Conservation (phyloP, 169 alveolate species). For the Eimeria mitis region DNA sequence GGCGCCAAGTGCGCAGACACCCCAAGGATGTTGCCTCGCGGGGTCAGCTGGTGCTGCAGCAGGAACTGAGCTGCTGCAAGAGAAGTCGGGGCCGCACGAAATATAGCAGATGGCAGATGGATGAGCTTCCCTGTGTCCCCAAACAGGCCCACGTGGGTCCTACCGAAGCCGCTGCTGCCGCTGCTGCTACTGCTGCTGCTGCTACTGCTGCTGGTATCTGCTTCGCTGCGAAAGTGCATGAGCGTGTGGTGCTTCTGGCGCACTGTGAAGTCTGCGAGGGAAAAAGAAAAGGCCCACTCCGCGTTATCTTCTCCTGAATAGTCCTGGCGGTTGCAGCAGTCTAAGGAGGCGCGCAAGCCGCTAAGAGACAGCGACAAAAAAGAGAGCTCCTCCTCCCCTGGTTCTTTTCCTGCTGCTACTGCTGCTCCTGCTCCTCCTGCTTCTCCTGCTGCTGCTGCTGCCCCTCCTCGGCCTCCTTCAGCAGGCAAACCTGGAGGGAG, state of each 20-base stretch:
- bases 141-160: constrained; percentile 34
- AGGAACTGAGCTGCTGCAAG: constrained; percentile 72
- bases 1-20: constrained; percentile 74
- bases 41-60: constrained; percentile 77
- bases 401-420: neutral
- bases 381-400: neutral
- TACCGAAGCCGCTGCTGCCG: constrained; percentile 12
- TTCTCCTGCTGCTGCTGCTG: neutral
- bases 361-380: constrained; percentile 32
- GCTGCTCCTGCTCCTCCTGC: neutral
- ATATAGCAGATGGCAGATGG: constrained; percentile 30
- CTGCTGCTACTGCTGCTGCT: constrained; percentile 29
- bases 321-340: constrained; percentile 83
- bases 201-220: constrained; percentile 9
- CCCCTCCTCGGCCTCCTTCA: neutral
- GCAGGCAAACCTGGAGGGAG: neutral
- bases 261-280: constrained; percentile 84
- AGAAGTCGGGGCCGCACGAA: constrained; percentile 21
- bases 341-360: constrained; percentile 29
- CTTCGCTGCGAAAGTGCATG: constrained; percentile 76
- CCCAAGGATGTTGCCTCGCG: constrained; percentile 73
- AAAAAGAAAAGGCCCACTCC: constrained; percentile 86
- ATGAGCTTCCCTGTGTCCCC: constrained; percentile 47
- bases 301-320: constrained; percentile 85
- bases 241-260: constrained; percentile 67